Evolutionary conservation across 31 red algal genomes (phyloP).

Genomic region (Porphyra umbilicalis): DNA sequence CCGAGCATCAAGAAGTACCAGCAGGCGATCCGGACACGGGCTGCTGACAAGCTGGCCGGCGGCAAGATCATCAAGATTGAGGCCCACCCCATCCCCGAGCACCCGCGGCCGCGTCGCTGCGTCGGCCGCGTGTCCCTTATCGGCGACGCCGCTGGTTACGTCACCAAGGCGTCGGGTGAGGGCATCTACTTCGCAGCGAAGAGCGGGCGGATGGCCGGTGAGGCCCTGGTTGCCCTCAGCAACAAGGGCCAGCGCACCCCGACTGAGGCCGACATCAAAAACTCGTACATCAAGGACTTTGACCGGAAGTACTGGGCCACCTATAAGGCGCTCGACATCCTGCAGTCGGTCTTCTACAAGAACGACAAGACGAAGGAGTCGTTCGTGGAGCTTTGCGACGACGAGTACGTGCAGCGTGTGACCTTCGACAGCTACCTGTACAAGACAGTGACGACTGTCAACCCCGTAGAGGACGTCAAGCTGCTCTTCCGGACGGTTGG

Average conservation of each 20-base stretch:
- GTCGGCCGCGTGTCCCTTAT: constrained; percentile 88
- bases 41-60: constrained; percentile 75
- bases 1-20: constrained; percentile 98
- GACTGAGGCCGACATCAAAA: constrained; percentile 71
- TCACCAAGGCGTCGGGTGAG: constrained; percentile 98
- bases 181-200: constrained; percentile 99
- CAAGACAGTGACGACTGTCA: constrained; percentile 88
- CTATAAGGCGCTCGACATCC: constrained; percentile 93
- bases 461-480: constrained; percentile 94
- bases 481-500: constrained; percentile 91
- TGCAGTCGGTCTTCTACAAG: constrained; percentile 92
- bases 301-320: constrained; percentile 98
- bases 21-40: constrained; percentile 90
- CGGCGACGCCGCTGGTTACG: constrained; percentile 98
- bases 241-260: constrained; percentile 71
- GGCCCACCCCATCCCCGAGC: constrained; percentile 99
- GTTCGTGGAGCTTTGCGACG: constrained; percentile 96
- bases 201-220: constrained; percentile 94
- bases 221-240: constrained; percentile 67
- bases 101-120: constrained; percentile 90
- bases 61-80: constrained; percentile 98
- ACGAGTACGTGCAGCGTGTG: constrained; percentile 97
- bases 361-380: constrained; percentile 92
- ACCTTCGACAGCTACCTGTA: constrained; percentile 99
- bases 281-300: constrained; percentile 78